Conservation (phyloP, 352 stramenopile species). For the Pythium phragmiticola region DNA sequence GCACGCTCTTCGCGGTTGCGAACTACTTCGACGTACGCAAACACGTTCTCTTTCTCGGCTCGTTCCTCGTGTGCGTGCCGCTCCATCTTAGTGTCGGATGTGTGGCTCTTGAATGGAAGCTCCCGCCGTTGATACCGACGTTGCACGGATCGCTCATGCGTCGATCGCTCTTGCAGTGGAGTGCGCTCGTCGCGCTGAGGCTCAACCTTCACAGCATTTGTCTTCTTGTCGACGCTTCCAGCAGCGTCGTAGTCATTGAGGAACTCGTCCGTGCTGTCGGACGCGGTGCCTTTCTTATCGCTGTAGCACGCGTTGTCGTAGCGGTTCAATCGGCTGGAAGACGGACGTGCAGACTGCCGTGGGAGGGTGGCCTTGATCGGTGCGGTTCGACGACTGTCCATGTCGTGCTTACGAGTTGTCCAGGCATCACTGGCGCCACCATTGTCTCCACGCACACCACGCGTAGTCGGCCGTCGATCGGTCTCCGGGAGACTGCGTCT, state of each 20-base stretch:
- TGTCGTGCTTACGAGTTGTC: slow-evolving; percentile 1
- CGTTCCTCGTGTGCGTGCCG: not conserved
- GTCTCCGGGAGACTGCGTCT: slow-evolving; percentile 14
- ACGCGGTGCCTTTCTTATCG: not conserved
- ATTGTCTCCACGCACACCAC: not conserved
- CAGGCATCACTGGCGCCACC: not conserved
- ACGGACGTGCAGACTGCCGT: not conserved
- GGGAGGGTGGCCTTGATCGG: not conserved
- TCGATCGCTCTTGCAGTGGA: not conserved
- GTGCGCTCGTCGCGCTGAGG: not conserved
- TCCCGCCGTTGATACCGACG: not conserved
- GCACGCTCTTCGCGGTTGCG: slow-evolving; percentile 66
- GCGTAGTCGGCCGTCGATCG: not conserved
- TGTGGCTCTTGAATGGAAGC: not conserved
- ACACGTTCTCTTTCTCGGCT: slow-evolving; percentile 28
- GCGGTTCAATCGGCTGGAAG: not conserved
- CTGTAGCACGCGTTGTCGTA: not conserved
- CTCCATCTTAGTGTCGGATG: not conserved
- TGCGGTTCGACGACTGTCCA: not conserved
- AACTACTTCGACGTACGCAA: slow-evolving; percentile 74
- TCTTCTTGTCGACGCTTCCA: slow-evolving; percentile 4
- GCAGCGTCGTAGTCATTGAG: slow-evolving; percentile 4
- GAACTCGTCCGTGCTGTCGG: slow-evolving; percentile 5
- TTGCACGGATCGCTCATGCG: not conserved
- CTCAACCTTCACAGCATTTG: not conserved